Base-by-base conservation (phyloP, 495 filamentous ascomycete genomes). In the Penicillium antarcticum region DNA sequence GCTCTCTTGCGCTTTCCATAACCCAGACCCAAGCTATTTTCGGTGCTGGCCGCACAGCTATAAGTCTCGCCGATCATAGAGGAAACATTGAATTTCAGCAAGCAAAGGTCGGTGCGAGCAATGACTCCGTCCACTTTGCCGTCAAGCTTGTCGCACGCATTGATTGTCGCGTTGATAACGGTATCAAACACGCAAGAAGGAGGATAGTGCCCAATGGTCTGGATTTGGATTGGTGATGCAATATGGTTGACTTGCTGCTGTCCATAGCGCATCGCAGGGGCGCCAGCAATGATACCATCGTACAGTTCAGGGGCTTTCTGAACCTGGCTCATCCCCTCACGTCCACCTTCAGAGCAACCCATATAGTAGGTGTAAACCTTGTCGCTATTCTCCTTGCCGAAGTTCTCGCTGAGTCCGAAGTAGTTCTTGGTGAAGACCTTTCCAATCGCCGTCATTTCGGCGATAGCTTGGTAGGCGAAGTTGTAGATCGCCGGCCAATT, bases 181-280 rank as follows among this genome's bases (percentile, higher is more conserved):
- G 62, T 65, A 11, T 60, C 58, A 4, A 76, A 44, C 48, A 76
- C 72, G 39, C 74, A 77, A 3, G 62, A 61, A 1, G 68, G 60
- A 14, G 73, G 71, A 46, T 56, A 69, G 48, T 76, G 73, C 21
- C 56, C 51, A 8, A 65, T 24, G 10, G 62, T 66, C 42, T 68
- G 31, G 48, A 72, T 65, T 14, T 69, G 71, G 6, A 72, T 61
- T 13, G 62, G 60, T 11, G 66, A 60, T n/a, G 56, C 70, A 2
- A 73, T 47, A 44, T 75, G 73, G 19, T 70, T 58, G 19, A 71
- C 63, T 57, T 76, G 74, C 38, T 73, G 62, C 32, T 69, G 63
- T 11, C 62, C 57, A 36, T 64, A 70, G 0, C 73, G 62, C 41
- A 76, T 63, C 1, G 74, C 73, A 8, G 74, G 73, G 1, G 73